Base-by-base conservation (phyloP, 2,329 filamentous ascomycete species). In the Coniochaeta sp. region DNA sequence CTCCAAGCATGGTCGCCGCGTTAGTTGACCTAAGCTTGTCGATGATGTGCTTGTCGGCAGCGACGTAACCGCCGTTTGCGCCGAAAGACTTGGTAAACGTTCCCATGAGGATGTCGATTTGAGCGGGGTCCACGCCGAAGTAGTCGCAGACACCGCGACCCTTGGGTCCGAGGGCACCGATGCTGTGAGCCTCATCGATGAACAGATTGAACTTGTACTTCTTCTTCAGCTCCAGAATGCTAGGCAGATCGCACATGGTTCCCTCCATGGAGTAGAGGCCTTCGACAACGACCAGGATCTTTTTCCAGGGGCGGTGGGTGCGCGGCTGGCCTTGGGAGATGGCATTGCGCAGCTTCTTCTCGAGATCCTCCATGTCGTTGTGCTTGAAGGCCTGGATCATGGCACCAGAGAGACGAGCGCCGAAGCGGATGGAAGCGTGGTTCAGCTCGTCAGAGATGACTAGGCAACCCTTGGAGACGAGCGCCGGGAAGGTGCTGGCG, bases 221-320 rank as follows among this genome's bases (percentile, higher is more conserved):
- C 67, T 86, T 86, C 81, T 96, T 96, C 58, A 99, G 78, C 49
- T 78, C 81, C 53, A 99, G 73, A 49, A 99, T 76, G 55, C 89
- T 89, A 1, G 94, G 94, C n/a, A 99, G 81, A 67, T 99, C 94
- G 71, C 89, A 94, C 89, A 99, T 95, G 58, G 91, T 96, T 48
- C 94, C 94, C 73, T 99, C 94, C 94, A 99, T 99, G 1, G 92
- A 97, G 77, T 99, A 99, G 18, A 99, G 80, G 60, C 94, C 94
- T 69, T 99, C 94, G 32, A 99, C 89, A 32, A 92, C 91, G 42
- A 99, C 89, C 49, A 99, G 70, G 55, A 99, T 97, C 82, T 97
- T 99, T 79, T 95, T 96, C 94, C 94, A 99, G 1, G 94, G 94
- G 27, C 94, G 87, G 70, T 99, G 94, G n/a, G 92, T 99, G 58